Evolutionary conservation across 257 asterid species (phyloP).

Genomic region (Coffea eugenioides): DNA sequence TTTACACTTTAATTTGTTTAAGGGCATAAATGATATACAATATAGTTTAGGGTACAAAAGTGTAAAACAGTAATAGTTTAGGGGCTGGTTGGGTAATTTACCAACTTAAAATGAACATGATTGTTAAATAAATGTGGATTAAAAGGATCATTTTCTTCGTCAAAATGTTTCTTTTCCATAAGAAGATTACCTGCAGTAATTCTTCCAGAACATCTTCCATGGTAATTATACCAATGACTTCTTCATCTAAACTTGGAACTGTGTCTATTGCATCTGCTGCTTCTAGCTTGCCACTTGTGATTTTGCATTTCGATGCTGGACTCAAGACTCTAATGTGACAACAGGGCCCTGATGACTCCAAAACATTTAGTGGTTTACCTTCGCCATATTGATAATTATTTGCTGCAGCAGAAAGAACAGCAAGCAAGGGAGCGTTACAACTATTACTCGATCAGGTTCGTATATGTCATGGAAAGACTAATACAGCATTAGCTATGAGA

Average conservation of each 20-base stretch:
- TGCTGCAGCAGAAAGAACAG: conserved; percentile 19
- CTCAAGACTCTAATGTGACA: conserved; percentile 3
- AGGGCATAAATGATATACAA: no score
- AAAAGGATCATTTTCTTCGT: neutral
- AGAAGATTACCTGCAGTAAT: conserved; percentile 51
- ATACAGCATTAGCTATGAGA: no score
- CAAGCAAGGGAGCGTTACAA: neutral
- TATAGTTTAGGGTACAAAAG: no score
- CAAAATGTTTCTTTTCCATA: neutral
- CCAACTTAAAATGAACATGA: neutral
- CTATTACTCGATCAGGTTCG: neutral
- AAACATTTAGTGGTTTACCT: conserved; percentile 7
- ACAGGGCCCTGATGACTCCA: neutral
- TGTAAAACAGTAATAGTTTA: no score
- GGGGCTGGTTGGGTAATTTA: no score
- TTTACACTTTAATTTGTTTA: no score
- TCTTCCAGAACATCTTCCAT: conserved; percentile 79
- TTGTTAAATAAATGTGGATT: neutral
- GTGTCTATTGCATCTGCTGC: conserved; percentile 26
- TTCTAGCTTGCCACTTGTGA: conserved; percentile 25
- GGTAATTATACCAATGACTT: conserved; percentile 57
- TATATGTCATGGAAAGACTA: neutral
- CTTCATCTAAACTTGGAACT: conserved; percentile 39
- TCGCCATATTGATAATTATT: conserved; percentile 17
- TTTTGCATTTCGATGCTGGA: conserved; percentile 21